phyloP scores from a whole-genome alignment of 2,329 filamentous ascomycete genomes.

The Pseudogymnoascus sp. region DNA sequence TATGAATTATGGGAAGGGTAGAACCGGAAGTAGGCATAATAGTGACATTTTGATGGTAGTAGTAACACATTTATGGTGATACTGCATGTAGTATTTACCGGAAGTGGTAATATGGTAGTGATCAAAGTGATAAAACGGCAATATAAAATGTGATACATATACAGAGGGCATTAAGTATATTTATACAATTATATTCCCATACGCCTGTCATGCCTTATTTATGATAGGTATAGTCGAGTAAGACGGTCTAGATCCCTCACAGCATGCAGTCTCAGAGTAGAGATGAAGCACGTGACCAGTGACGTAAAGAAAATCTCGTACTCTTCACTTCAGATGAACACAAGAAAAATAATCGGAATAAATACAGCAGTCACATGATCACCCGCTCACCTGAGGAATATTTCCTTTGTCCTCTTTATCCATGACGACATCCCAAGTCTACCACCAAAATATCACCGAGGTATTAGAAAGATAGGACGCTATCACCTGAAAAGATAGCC shows the following conservation, averaged over 20 bases:
- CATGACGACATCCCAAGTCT: no score
- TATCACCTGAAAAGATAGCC: background rate
- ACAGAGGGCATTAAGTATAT: background rate
- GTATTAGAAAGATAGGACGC: background rate
- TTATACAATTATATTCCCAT: background rate
- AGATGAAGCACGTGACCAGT: background rate
- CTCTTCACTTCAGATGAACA: no score
- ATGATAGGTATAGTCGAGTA: background rate
- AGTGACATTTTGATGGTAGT: background rate
- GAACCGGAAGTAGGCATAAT: background rate
- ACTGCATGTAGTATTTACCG: background rate
- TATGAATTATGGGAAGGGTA: background rate
- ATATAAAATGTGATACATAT: background rate
- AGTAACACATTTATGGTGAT: background rate
- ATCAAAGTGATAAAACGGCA: background rate
- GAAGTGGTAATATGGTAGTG: background rate
- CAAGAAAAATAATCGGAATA: background rate
- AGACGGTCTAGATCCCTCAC: background rate
- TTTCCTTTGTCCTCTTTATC: background rate
- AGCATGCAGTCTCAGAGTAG: background rate
- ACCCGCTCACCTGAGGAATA: background rate
- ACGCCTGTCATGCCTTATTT: background rate
- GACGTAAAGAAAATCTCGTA: no score
- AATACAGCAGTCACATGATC: background rate
- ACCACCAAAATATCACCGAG: background rate